Conservation (phyloP, 192 early-diverging fungal species). For the Coemansia sp. region DNA sequence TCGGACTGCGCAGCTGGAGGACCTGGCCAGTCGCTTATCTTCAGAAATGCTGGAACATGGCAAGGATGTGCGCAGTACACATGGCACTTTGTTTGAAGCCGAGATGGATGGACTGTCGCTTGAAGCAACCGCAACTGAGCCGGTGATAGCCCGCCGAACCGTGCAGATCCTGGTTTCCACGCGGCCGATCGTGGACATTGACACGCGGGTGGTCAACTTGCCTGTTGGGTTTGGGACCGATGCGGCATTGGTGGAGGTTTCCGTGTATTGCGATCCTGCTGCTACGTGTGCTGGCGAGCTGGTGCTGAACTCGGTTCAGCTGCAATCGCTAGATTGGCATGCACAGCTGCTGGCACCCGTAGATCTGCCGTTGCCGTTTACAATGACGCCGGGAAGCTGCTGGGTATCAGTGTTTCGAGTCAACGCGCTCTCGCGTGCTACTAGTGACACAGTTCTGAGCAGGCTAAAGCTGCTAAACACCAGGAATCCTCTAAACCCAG, state of each 20-base stretch:
- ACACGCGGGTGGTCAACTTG: conserved; percentile 12
- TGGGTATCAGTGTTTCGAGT: conserved; percentile 21
- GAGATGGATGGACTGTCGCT: background rate
- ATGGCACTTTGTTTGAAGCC: background rate
- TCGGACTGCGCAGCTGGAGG: conserved; percentile 30
- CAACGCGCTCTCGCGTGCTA: conserved; percentile 1
- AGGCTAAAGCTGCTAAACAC: conserved; percentile 16
- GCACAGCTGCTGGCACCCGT: conserved; percentile 15
- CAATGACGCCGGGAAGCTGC: conserved; percentile 5
- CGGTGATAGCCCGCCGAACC: conserved; percentile 4
- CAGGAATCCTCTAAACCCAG: background rate
- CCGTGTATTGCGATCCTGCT: conserved; percentile 11
- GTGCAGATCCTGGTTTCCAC: conserved; percentile 37
- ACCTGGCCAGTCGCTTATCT: conserved; percentile 26
- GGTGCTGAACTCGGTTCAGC: conserved; percentile 3
- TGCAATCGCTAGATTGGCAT: conserved; percentile 30
- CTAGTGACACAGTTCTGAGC: background rate
- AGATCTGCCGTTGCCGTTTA: conserved; percentile 3
- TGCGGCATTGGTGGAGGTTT: conserved; percentile 23
- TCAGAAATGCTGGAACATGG: conserved; percentile 17
- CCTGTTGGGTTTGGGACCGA: conserved; percentile 31
- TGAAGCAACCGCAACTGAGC: background rate
- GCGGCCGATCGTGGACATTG: conserved; percentile 16
- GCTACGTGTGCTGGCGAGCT: background rate
- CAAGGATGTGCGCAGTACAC: background rate